Conservation (phyloP, 495 filamentous ascomycete genomes). For the Pyrenula aspistea region DNA sequence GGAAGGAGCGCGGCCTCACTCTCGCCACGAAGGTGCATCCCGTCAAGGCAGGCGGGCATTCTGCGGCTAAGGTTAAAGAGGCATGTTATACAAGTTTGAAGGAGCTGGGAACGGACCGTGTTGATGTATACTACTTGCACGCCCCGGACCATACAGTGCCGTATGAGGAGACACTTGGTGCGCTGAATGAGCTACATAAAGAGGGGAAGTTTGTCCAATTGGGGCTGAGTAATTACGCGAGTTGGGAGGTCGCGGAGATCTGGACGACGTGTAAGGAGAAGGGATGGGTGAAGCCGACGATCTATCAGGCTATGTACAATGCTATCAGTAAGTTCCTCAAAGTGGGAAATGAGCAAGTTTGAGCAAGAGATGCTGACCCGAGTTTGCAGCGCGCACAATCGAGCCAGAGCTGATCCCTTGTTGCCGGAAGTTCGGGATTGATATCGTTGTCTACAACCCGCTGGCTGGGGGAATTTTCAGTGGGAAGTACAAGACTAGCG, state of each 20-base stretch:
- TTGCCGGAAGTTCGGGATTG: constrained; percentile 74
- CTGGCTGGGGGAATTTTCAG: constrained; percentile 74
- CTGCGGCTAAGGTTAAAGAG: constrained; percentile 45
- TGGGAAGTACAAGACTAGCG: constrained; percentile 68
- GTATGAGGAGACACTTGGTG: constrained; percentile 69
- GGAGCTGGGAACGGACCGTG: constrained; percentile 60
- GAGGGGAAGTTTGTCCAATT: constrained; percentile 77
- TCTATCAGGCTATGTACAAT: constrained; percentile 40
- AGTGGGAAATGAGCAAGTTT: not conserved
- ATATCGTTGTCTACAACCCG: constrained; percentile 88
- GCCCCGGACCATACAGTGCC: constrained; percentile 68
- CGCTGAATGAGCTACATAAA: constrained; percentile 70
- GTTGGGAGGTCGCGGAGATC: constrained; percentile 86
- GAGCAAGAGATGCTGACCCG: constrained; percentile 1
- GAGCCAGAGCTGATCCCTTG: constrained; percentile 70
- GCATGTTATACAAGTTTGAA: constrained; percentile 52
- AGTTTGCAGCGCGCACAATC: constrained; percentile 47
- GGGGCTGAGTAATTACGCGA: constrained; percentile 74
- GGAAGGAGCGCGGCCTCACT: constrained; percentile 71
- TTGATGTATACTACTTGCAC: constrained; percentile 87
- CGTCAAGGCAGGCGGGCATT: constrained; percentile 39
- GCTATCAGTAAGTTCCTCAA: constrained; percentile 31
- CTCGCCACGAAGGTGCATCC: constrained; percentile 83
- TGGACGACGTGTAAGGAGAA: constrained; percentile 70
- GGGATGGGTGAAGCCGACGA: constrained; percentile 37